Evolutionary conservation across 192 early-diverging fungal species (phyloP).

Genomic region (Backusella liffmaniae): DNA sequence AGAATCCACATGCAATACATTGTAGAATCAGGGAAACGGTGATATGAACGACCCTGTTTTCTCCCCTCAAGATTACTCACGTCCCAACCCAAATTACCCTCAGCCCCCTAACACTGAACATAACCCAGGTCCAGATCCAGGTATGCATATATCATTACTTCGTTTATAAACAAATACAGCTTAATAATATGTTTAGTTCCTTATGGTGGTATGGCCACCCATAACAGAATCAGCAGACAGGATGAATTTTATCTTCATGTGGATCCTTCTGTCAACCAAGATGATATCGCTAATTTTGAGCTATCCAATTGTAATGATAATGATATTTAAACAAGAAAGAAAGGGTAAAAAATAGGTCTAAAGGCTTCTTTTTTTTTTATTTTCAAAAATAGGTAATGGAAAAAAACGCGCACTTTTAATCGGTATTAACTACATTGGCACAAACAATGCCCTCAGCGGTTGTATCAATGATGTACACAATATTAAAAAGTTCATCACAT

Average conservation of each 20-base stretch:
- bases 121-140: constrained; percentile 17
- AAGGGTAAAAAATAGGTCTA: not conserved
- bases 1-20: not conserved
- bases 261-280: constrained; percentile 21
- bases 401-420: constrained; percentile 84
- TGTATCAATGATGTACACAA: constrained; percentile 84
- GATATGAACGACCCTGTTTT: constrained; percentile 3
- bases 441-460: constrained; percentile 57
- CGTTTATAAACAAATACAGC: not conserved
- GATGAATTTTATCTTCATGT: constrained; percentile 15
- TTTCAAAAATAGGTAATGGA: constrained; percentile 40
- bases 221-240: not conserved
- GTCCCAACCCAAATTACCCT: constrained; percentile 16
- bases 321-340: not conserved
- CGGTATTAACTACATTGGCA: constrained; percentile 87
- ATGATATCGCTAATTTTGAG: constrained; percentile 37
- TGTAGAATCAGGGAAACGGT: not conserved
- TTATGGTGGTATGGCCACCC: constrained; percentile 10
- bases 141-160: not conserved
- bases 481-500: constrained; percentile 68
- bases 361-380: not conserved
- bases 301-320: constrained; percentile 45
- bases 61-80: not conserved
- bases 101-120: constrained; percentile 27
- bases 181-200: not conserved